Conservation (phyloP, 441 rosid species). For the Mallotus japonicus region DNA sequence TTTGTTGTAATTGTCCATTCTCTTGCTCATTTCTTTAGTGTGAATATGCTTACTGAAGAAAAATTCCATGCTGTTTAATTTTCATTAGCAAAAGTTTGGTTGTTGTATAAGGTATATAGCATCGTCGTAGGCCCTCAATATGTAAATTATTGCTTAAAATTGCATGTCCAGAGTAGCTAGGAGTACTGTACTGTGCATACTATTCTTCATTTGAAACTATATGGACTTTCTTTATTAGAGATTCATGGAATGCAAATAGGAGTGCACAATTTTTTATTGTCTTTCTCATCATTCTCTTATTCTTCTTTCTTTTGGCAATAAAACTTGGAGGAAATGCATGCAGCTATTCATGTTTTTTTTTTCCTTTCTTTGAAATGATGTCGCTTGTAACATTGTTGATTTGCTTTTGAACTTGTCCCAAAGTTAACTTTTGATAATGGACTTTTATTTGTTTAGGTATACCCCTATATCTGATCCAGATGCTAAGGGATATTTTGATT, state of each 20-base stretch:
- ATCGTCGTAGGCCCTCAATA: background rate
- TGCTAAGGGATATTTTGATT: conserved; percentile 83
- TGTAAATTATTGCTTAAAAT: conserved; percentile 4
- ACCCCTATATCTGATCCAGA: conserved; percentile 96
- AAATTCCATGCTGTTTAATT: background rate
- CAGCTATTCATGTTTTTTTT: background rate
- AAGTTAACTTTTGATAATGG: conserved; percentile 1
- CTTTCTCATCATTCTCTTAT: background rate
- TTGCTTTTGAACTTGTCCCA: conserved; percentile 4
- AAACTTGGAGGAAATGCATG: background rate
- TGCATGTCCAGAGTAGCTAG: background rate
- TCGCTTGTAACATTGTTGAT: conserved; percentile 7
- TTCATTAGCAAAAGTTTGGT: background rate
- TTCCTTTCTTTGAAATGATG: conserved; percentile 13
- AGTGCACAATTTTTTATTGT: background rate
- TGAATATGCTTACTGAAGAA: background rate
- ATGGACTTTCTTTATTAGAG: background rate
- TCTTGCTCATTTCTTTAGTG: background rate
- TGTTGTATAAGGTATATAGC: background rate
- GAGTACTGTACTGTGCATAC: too few species aligned
- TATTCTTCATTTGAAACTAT: background rate
- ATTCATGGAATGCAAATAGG: conserved; percentile 1
- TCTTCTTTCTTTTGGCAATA: background rate
- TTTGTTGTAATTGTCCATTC: background rate
- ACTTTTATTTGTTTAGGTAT: conserved; percentile 48